Percentiles rank a stretch among this genome's conserved stretches.
Evolutionary conservation across 2,329 filamentous ascomycete genomes (phyloP).

Genomic region (Knoxdaviesia proteae): DNA sequence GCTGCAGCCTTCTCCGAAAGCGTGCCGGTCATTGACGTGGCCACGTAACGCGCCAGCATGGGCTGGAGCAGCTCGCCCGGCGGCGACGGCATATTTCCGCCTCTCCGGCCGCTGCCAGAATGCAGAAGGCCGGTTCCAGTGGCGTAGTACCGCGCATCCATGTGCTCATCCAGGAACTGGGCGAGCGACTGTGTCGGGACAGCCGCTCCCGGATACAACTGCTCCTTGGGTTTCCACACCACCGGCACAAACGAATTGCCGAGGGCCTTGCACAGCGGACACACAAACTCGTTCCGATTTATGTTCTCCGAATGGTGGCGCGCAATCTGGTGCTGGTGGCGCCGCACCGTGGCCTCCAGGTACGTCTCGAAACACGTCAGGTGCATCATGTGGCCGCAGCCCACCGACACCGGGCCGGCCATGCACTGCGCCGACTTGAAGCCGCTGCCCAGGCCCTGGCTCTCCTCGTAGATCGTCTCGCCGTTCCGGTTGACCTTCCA

Average conservation of each 20-base stretch:
- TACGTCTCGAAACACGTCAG: conserved; percentile 90
- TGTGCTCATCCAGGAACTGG: conserved; percentile 43
- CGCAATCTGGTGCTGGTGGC: conserved; percentile 83
- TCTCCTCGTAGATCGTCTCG: conserved; percentile 48
- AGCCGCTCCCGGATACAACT: conserved; percentile 58
- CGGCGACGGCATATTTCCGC: background rate
- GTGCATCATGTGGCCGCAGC: conserved; percentile 98
- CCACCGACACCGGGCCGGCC: conserved; percentile 64
- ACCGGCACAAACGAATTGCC: conserved; percentile 91
- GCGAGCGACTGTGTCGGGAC: conserved; percentile 39
- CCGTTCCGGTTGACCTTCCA: conserved; percentile 58
- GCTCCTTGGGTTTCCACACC: conserved; percentile 82
- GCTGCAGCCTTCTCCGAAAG: conserved; percentile 1
- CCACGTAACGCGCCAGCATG: background rate
- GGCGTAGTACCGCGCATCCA: conserved; percentile 20
- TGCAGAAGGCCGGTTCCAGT: background rate
- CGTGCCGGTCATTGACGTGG: background rate
- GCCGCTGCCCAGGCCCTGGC: conserved; percentile 72
- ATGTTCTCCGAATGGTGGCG: conserved; percentile 78
- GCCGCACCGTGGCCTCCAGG: conserved; percentile 58
- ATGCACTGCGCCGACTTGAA: conserved; percentile 50
- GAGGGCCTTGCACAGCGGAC: conserved; percentile 86
- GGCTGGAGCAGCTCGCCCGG: background rate
- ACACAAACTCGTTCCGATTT: conserved; percentile 72
- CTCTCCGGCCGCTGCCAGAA: background rate